Evolutionary conservation across 192 early-diverging fungal species (phyloP).

Genomic region (Backusella tuberculispora): DNA sequence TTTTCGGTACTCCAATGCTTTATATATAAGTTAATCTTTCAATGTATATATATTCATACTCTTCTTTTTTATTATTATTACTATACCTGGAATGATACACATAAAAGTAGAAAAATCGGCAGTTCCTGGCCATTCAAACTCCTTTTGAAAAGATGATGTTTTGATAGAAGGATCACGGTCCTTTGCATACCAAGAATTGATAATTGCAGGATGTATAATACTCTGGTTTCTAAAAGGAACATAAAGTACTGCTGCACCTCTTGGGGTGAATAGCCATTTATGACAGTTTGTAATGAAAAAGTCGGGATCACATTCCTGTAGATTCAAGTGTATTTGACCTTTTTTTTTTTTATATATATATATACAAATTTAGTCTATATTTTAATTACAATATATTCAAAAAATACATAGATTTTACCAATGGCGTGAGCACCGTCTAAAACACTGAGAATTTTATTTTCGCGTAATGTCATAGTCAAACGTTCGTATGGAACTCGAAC

Average conservation of each 20-base stretch:
- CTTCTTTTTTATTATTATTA: not conserved
- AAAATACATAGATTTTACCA: conserved; percentile 4
- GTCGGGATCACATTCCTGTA: conserved; percentile 58
- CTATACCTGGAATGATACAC: conserved; percentile 31
- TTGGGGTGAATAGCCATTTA: conserved; percentile 67
- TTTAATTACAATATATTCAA: not conserved
- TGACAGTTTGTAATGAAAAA: conserved; percentile 71
- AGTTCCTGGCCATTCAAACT: conserved; percentile 52
- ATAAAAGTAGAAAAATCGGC: conserved; percentile 42
- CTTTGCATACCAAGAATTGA: conserved; percentile 42
- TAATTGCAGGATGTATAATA: conserved; percentile 49
- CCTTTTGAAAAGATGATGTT: conserved; percentile 39
- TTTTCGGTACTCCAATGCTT: conserved; percentile 53
- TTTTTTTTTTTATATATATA: not conserved
- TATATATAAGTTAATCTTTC: conserved; percentile 19
- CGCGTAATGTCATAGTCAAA: conserved; percentile 42
- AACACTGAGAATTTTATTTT: conserved; percentile 55
- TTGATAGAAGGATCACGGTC: not conserved
- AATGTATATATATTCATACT: conserved; percentile 14
- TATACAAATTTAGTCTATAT: not conserved
- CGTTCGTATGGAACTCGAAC: conserved; percentile 48
- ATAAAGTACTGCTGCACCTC: conserved; percentile 58
- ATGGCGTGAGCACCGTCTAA: conserved; percentile 72
- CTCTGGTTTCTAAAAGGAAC: conserved; percentile 53
- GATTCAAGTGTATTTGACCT: conserved; percentile 59